Conservation (phyloP, 768 basidiomycete genomes). For the Phylloporus rhodoxanthus region DNA sequence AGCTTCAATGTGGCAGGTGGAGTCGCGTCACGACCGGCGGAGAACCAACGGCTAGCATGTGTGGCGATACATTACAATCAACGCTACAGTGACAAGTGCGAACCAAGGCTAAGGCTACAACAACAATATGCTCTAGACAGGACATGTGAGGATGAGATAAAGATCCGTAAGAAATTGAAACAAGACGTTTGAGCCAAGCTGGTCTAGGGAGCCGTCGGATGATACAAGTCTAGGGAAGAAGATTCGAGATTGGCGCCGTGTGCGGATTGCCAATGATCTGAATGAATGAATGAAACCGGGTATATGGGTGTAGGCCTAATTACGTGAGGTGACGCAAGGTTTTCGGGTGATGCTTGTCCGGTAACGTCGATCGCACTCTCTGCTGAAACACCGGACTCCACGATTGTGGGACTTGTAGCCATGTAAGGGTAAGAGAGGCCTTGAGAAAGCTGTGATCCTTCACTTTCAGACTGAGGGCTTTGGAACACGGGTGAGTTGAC, state of each 20-base stretch:
- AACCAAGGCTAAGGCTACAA: conserved; percentile 9
- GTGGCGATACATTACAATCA: background rate
- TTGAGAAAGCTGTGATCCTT: conserved; percentile 10
- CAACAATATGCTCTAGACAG: conserved; percentile 7
- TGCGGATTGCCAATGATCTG: conserved; percentile 5
- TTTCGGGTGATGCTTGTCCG: conserved; percentile 6
- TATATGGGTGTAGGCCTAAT: conserved; percentile 28
- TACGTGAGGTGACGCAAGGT: conserved; percentile 15
- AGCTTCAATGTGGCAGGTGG: background rate
- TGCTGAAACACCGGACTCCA: conserved; percentile 4
- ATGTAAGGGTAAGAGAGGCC: conserved; percentile 5
- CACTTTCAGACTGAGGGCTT: conserved; percentile 6
- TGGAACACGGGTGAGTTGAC: conserved; percentile 3
- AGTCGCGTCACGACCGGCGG: no score
- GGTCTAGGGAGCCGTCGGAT: background rate
- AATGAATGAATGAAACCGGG: conserved; percentile 22
- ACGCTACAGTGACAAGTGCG: background rate
- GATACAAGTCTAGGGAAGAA: conserved; percentile 3
- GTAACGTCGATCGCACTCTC: background rate
- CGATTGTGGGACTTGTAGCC: conserved; percentile 2
- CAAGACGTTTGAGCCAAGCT: background rate
- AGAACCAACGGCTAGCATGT: no score
- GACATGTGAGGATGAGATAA: conserved; percentile 3
- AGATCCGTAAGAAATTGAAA: conserved; percentile 9
- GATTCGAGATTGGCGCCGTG: background rate